Base-by-base conservation (phyloP, 1,284 basidiomycete genomes). In the Cystobasidiaceae sp. region DNA sequence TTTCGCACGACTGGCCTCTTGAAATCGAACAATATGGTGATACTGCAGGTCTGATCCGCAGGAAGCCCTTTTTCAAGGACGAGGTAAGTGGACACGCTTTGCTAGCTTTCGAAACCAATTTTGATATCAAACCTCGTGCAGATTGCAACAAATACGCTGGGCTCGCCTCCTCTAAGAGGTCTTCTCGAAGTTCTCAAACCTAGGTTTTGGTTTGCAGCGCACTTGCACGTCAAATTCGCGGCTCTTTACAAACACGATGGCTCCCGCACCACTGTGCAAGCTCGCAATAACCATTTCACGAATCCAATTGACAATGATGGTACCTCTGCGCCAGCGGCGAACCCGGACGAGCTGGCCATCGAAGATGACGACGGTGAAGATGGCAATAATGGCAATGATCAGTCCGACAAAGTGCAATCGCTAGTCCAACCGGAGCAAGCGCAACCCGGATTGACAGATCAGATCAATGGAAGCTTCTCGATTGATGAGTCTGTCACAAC, bases 1-100 rank as follows among this genome's bases (percentile, higher is more conserved):
- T 98, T 21, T 96, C 92, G 1, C 96, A 98, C 75, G 94, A 98
- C 78, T 98, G 94, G 96, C 96, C 96, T 0, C 84, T 85, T 51
- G 83, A 82, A 0, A 93, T 98, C 68, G 90, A 88, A 66, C 84
- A 85, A 21, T 82, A 90, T 71, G 93, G 94, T 7, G 83, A 97
- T 74, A 78, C 85, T 1, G 72, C 75, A 3, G 79, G 72, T 17
- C 81, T 98, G 1, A 78, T 97, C 21, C 80, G 84, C 8, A 82
- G 83, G 50, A 98, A 97, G 76, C 84, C 86, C 0, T 92, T 88
- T 79, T 89, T 97, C 75, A 80, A 81, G 27, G 79, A 82, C 27
- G 93, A 98, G 72, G 79, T 80, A 37, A 43, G 74, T 67, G 2
- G 15, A 21, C 0, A 17, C 44, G 28, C 32, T 9, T 49, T 39